Base-by-base conservation (phyloP, 139 green algal genomes). In the Penium margaritaceum region DNA sequence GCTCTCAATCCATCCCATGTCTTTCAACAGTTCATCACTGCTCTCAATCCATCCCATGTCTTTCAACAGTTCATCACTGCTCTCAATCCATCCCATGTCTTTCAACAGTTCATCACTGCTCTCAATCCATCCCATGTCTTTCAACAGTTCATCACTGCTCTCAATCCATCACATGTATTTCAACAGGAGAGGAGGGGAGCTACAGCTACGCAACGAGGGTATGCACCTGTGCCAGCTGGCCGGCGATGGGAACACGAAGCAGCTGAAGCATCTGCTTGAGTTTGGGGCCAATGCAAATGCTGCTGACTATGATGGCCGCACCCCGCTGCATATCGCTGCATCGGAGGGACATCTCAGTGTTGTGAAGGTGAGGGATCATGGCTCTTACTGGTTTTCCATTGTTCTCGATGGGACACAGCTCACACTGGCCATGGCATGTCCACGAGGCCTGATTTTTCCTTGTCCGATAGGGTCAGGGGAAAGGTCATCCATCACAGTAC, bases 271-370 rank as follows among this genome's bases (percentile, higher is more conserved):
- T 14, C 55, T 77, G 58, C 62, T 77, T n/a, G 39, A 71, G 4
- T 72, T 67, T 24, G 70, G 70, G 14, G 70, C 35, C 0, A 57
- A 72, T 37, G 15, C 33, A 19, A 35, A 77, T 33, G 21, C 70
- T n/a, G 55, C 57, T 27, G 70, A 77, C 34, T 77, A 77, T 17
- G 57, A 77, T 33, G 55, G 70, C 35, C 55, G 70, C 55, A 70
- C 70, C 21, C 34, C 83, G 58, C 51, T 87, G 24, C 83, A 87
- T 51, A 72, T 87, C 38, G 83, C 83, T 1, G 58, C 70, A 24
- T 29, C 57, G 5, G 69, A 83, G 53, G 76, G 76, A 9, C 35
- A 79, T 19, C 33, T 79, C 19, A n/a, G 32, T 9, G 33, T 58
- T 6, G 62, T 74, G 4, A 47, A 67, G 72, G 38, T 79, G 63